Evolutionary conservation across 768 basidiomycete species (phyloP).

Genomic region (Auricularia sp.): DNA sequence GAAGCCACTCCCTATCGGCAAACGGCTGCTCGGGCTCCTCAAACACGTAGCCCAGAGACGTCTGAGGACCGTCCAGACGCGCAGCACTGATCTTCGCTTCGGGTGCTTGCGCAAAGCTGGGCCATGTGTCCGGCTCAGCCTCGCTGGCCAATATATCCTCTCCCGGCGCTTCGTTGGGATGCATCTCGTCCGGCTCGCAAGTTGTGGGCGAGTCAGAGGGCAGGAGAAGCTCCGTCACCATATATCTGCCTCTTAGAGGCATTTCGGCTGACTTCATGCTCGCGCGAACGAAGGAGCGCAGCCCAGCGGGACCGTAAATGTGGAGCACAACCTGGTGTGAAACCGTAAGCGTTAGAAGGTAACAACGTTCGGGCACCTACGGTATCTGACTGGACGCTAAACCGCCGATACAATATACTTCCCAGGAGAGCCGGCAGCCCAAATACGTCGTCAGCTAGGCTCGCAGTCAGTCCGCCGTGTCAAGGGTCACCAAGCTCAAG

Average conservation of each 20-base stretch:
- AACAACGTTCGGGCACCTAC: background rate
- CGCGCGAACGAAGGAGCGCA: conserved; percentile 64
- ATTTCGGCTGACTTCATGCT: conserved; percentile 60
- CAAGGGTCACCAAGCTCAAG: background rate
- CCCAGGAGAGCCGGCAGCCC: conserved; percentile 56
- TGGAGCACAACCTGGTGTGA: conserved; percentile 43
- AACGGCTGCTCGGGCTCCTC: conserved; percentile 35
- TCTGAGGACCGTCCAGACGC: conserved; percentile 66
- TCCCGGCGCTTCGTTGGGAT: conserved; percentile 57
- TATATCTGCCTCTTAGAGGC: conserved; percentile 49
- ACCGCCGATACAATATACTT: conserved; percentile 30
- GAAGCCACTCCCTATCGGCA: conserved; percentile 9
- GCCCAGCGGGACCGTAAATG: conserved; percentile 70
- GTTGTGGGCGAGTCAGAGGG: conserved; percentile 41
- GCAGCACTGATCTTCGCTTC: conserved; percentile 59
- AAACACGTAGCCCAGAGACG: conserved; percentile 76
- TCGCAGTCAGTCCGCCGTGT: background rate
- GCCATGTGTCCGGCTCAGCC: conserved; percentile 52
- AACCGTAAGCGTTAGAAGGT: background rate
- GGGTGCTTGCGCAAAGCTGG: conserved; percentile 35
- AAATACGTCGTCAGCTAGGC: conserved; percentile 60
- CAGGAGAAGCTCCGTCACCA: conserved; percentile 68
- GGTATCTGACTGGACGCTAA: background rate
- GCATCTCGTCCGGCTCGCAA: conserved; percentile 37
- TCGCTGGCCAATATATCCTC: conserved; percentile 42